phyloP scores from a whole-genome alignment of 2,329 filamentous ascomycete genomes.

The Neopestalotiopsis rosae region DNA sequence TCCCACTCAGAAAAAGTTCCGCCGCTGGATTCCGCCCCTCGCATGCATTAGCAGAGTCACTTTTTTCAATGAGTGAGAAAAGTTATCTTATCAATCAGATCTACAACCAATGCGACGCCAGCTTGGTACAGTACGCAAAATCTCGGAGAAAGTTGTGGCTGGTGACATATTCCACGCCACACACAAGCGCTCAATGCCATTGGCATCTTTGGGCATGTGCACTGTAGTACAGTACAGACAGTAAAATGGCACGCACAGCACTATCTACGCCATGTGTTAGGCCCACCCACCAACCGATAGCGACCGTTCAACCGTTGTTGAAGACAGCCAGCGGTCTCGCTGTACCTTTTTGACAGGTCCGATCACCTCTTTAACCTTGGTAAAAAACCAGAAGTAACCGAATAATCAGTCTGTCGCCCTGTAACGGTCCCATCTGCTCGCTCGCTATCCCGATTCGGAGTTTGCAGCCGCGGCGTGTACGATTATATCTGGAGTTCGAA shows the following conservation, averaged over 20 bases:
- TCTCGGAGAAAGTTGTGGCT: background rate
- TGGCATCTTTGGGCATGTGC: background rate
- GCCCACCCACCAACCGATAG: background rate
- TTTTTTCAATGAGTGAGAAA: background rate
- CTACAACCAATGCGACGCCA: background rate
- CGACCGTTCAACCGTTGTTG: background rate
- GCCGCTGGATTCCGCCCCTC: background rate
- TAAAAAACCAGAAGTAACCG: conserved; percentile 11
- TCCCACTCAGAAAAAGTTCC: conserved; percentile 3
- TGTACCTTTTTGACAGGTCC: background rate
- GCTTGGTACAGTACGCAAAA: no score
- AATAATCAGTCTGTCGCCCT: background rate
- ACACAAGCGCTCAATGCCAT: background rate
- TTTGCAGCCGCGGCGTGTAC: conserved; percentile 6
- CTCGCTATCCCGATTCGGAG: conserved; percentile 1
- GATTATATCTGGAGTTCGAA: conserved; percentile 11
- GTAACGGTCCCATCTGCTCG: background rate
- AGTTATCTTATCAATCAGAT: conserved; percentile 15
- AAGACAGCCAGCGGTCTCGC: background rate
- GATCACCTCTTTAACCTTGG: conserved; percentile 12
- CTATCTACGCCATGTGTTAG: background rate
- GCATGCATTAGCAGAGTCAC: background rate
- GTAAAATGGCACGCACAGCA: background rate
- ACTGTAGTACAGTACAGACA: background rate
- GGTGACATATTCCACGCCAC: background rate